Base-by-base conservation (phyloP, 306 rosid genomes). In the Prunus kanzakura region DNA sequence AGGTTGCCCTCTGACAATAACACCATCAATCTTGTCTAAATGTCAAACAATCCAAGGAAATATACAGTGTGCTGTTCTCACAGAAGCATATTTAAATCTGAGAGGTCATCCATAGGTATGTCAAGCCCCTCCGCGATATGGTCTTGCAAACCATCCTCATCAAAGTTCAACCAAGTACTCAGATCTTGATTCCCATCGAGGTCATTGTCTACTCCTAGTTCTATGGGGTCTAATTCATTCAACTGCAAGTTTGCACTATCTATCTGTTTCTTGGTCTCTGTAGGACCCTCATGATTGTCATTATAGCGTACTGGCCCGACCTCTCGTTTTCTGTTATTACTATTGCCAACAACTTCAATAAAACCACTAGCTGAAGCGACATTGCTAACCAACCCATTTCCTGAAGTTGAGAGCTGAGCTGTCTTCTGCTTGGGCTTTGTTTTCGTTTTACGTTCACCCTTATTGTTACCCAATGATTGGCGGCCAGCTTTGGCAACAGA, bases 101-200 rank as follows among this genome's bases (percentile, higher is more conserved):
- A 86, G 74, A 94, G 89, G 78, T 94, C 98, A 72, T 91, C 98
- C 98, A 91, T 88, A 57, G 97, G 98, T 82, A 91, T 90, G 67
- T 85, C 94, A 22, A 88, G 87, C 83, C 96, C 97, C 56, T 76
- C 73, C 1, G 75, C 69, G 80, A 87, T 91, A 72, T 79, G 76
- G 32, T 86, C 98, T 80, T 87, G 90, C 64, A 88, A 78, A 54
- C 80, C 88, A 47, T 87, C 97, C 19, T 84, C 93, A 49, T 88
- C 96, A 78, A 90, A 75, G 84, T 87, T 86, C 78, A 87, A 80
- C 94, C 93, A 94, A 60, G 86, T 81, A 76, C 78, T 87, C 64
- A 91, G 82, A 78, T 93, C 98, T 41, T 86, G 91, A 78, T 79
- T 76, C 52, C 87, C 93, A 61, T 79, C 79, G 50, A 90, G 85